Percentiles rank a stretch among this genome's conserved stretches.
Evolutionary conservation across 2,329 filamentous ascomycete genomes (phyloP).

Genomic region (Chaetomiaceae sp.): DNA sequence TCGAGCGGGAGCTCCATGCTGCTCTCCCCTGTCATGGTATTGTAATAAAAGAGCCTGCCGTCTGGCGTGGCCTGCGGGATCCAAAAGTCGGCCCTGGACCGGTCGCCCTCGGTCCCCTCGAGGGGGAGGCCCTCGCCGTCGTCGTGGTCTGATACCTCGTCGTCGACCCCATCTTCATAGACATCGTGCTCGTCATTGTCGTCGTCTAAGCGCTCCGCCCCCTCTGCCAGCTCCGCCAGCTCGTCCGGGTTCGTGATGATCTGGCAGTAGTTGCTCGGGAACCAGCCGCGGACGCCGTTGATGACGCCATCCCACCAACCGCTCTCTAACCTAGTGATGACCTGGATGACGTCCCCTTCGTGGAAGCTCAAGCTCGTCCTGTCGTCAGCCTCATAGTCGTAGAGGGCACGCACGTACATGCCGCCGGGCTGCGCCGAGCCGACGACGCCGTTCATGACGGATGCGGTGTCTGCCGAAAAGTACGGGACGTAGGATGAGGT

Average conservation of each 20-base stretch:
- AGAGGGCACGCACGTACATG: slow-evolving; percentile 91
- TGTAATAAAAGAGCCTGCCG: slow-evolving; percentile 94
- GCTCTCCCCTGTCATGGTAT: slow-evolving; percentile 92
- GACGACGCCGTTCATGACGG: slow-evolving; percentile 57
- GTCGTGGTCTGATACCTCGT: slow-evolving; percentile 58
- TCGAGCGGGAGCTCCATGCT: slow-evolving; percentile 93
- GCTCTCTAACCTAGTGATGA: slow-evolving; percentile 95
- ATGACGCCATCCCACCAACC: slow-evolving; percentile 99
- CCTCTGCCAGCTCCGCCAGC: slow-evolving; percentile 57
- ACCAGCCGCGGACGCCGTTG: slow-evolving; percentile 95
- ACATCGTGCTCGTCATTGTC: slow-evolving; percentile 65
- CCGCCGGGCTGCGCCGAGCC: slow-evolving; percentile 58
- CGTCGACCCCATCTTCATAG: slow-evolving; percentile 63
- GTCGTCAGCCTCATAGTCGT: slow-evolving; percentile 97
- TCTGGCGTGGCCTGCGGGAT: slow-evolving; percentile 95
- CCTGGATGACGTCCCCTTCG: slow-evolving; percentile 95
- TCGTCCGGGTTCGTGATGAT: slow-evolving; percentile 76
- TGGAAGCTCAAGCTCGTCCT: slow-evolving; percentile 94
- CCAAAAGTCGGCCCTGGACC: slow-evolving; percentile 93
- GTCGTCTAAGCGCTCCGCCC: slow-evolving; percentile 55
- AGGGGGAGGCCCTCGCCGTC: slow-evolving; percentile 56
- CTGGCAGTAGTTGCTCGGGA: slow-evolving; percentile 97
- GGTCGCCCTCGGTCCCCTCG: slow-evolving; percentile 63
- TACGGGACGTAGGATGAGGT: slow-evolving; percentile 22
- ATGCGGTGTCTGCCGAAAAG: slow-evolving; percentile 24